Base-by-base conservation (phyloP, 2,329 filamentous ascomycete species). In the Pochonia chlamydosporia region DNA sequence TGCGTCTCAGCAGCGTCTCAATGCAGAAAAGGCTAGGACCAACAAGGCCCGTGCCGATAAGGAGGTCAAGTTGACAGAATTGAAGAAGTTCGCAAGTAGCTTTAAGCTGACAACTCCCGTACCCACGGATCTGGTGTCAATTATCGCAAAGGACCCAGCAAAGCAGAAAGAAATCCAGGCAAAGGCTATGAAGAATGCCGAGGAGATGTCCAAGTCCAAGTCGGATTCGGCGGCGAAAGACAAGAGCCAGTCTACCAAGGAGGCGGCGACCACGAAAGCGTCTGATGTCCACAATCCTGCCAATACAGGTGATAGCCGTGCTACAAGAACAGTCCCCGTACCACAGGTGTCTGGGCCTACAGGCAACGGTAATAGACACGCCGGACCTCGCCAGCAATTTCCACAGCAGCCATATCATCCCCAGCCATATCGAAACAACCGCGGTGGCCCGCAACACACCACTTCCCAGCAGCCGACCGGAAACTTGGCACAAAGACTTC, bases 91-190 rank as follows among this genome's bases (percentile, higher is more conserved):
- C 66, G 89, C 93, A 1, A 81, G 84, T 56, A 93, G 81, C 62
- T 99, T 99, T 75, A 97, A 97, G 70, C 79, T 99, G 16, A 85
- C 87, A 43, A 96, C 92, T 3, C 90, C 91, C 5, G 90, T 99
- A 10, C 93, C 93, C 1, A 84, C 81, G 44, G 93, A 99, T 65
- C 71, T 99, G 30, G 90, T 99, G 24, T 85, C 89, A 2, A 99
- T 99, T 55, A 85, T 99, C 51, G 92, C 93, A 49, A 99, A 97
- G 64, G 93, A 99, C 62, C 90, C 90, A n/a, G 78, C 74, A 40
- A 99, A 96, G 71, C 93, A 97, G 67, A 84, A 90, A 59, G 83
- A 91, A 61, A 97, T 99, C 53, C 85, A 96, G 60, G 86, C 90
- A 57, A 95, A 91, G 66, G 89, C 89, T 1, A 82, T 88, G 51